Base-by-base conservation (phyloP, 1,139 yeast species). In the Blastobotrys indianensis region DNA sequence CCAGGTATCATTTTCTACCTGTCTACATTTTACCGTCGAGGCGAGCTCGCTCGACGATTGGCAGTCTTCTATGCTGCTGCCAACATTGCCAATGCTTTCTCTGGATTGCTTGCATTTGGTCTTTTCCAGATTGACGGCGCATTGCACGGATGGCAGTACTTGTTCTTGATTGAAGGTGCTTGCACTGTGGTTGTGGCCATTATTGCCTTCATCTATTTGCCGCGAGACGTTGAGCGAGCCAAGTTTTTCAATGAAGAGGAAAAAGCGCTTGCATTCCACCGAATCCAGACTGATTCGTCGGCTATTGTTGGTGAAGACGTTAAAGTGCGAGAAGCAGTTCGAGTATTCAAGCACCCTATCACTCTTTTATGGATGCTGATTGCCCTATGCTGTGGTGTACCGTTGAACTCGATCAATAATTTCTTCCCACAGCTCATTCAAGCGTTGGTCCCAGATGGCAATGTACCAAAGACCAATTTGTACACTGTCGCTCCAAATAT, bases 401-500 rank as follows among this genome's bases (percentile, higher is more conserved):
- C 77, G 1, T 60, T 73, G 37, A 72, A 72, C 55, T 70, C 76
- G 12, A 68, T 74, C 51, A 70, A 72, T 51, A 71, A 70, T 55
- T 74, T 75, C 74, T 71, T 74, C 51, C 77, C 82, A 44, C 76
- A 77, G 43, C 77, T 77, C 51, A 72, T 77, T 51, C 66, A 64
- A 40, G 68, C 73, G 46, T 66, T 77, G 68, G 81, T 80, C 4
- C 73, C 73, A 53, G 47, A 42, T 37, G 69, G 77, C 4, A 75
- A 79, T 3, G 79, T 71, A 23, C 20, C 39, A 10, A 58, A 66
- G 51, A 77, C 80, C 10, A 76, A 77, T 57, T 70, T 73, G 51
- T 77, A 73, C 54, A 75, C 81, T 1, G 76, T 77, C 28, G 78
- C 78, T 46, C 82, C 82, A 20, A 77, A 79, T 72, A 62, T 76